These are phyloP conservation scores for Ramaria sp. DNA, from an alignment of 768 basidiomycete species.

Conservation along the genomic window DNA sequence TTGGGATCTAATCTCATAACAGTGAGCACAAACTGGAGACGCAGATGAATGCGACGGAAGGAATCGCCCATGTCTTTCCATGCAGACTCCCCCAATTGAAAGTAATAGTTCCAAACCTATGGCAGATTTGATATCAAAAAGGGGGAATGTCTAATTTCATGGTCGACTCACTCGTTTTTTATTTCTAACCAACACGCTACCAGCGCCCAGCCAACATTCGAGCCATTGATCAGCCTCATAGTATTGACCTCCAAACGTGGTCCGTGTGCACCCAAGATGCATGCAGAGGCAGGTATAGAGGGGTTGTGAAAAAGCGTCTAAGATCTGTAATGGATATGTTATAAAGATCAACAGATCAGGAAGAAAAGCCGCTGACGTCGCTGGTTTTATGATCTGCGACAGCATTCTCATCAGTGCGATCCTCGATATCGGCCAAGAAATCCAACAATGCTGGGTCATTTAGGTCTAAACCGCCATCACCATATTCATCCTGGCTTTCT, in stretches of 20 bases:
- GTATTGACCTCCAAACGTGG: constrained; percentile 14
- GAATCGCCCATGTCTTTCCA: constrained; percentile 46
- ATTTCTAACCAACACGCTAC: constrained; percentile 47
- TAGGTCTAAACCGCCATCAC: constrained; percentile 45
- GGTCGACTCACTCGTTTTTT: constrained; percentile 27
- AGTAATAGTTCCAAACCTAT: constrained; percentile 54
- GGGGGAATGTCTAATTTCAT: neutral
- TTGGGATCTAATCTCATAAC: constrained; percentile 49
- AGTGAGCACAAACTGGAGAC: constrained; percentile 49
- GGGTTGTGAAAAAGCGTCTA: constrained; percentile 40
- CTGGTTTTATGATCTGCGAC: constrained; percentile 38
- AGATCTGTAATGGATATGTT: constrained; percentile 27
- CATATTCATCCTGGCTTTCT: constrained; percentile 76
- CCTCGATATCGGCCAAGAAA: constrained; percentile 33
- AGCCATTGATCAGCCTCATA: constrained; percentile 46
- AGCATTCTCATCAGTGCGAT: constrained; percentile 21
- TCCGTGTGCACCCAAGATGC: constrained; percentile 28
- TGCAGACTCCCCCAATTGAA: constrained; percentile 40
- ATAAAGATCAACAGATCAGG: neutral
- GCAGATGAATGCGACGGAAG: constrained; percentile 44
- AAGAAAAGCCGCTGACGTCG: constrained; percentile 28
- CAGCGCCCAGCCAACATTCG: constrained; percentile 67
- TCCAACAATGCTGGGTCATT: constrained; percentile 51
- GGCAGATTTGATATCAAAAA: neutral
- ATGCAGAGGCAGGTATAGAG: constrained; percentile 46